Evolutionary conservation across 2,329 filamentous ascomycete species (phyloP), one percentile per base, ranked within the genome.

Genomic region (Penicillium concentricum): DNA sequence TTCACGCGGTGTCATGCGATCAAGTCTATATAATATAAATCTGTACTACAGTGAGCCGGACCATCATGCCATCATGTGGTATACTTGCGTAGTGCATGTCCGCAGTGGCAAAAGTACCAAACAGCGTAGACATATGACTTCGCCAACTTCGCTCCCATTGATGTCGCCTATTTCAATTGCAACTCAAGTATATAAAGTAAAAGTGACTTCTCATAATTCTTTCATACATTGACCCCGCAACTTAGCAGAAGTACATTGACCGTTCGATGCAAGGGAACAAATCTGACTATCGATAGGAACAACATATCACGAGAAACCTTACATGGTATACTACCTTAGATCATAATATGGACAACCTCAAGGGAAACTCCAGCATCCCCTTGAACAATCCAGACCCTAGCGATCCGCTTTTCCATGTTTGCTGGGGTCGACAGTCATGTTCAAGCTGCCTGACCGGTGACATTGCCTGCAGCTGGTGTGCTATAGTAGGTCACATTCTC

Each of bases 341-440:
- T 24, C 16, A 26, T 37, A 16, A 56, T 57, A 49, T 55, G 51
- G 30, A 47, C 5, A 24, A 46, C 28, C 13, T 48, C 46, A 12
- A 58, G 15, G 24, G 13, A 39, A 51, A 59, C 22, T 53, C 53
- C 30, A 51, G 30, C 22, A 56, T 46, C 47, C 38, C 49, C 28
- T 24, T 52, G 22, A 49, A 12, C 12, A 42, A 43, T 24, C 38
- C 52, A 8, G 56, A 67, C 18, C 45, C 26, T 7, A 55, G 47
- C 24, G 69, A 72, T 38, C 63, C 66, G 16, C 59, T 74, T 39
- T 70, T 74, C 38, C 57, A 66, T 46, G 38, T 69, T 34, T 76
- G 74, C 58, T 76, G 74, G 74, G 61, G 69, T 5, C 61, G 69
- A 35, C 74, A 76, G 54, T 70, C 71, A 1, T 76, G 74, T 57